These are phyloP conservation scores for Pythium volutum DNA, from an alignment of 352 stramenopile genomes.

Conservation along the genomic window DNA sequence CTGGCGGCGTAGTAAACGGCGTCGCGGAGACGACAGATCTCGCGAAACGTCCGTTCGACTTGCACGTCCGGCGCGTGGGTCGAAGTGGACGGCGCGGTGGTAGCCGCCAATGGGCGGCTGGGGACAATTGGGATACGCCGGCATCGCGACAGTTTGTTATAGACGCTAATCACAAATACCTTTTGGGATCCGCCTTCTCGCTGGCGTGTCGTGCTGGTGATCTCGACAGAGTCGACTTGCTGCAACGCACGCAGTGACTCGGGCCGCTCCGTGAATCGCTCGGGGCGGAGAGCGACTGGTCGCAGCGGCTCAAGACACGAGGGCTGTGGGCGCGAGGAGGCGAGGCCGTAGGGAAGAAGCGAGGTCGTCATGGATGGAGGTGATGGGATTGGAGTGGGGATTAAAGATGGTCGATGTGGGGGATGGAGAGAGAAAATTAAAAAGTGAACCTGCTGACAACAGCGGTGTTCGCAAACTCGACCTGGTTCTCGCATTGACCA, in stretches of 20 bases:
- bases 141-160: constrained; percentile 1
- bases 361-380: constrained; percentile 1
- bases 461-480: no score
- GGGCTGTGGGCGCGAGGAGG: not conserved
- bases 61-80: not conserved
- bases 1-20: constrained; percentile 20
- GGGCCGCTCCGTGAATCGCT: constrained; percentile 10
- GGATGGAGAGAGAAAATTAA: constrained; percentile 8
- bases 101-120: not conserved
- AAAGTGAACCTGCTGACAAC: constrained; percentile 4
- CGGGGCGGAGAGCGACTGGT: not conserved
- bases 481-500: no score
- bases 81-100: not conserved
- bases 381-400: not conserved
- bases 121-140: constrained; percentile 13
- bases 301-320: constrained; percentile 1
- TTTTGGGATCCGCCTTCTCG: not conserved
- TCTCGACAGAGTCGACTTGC: constrained; percentile 13
- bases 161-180: constrained; percentile 7
- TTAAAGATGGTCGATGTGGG: not conserved
- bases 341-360: not conserved
- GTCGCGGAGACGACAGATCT: constrained; percentile 18
- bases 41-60: not conserved
- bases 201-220: not conserved
- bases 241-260: constrained; percentile 9